Base-by-base conservation (phyloP, 75 land plant species). In the Pinus taeda region DNA sequence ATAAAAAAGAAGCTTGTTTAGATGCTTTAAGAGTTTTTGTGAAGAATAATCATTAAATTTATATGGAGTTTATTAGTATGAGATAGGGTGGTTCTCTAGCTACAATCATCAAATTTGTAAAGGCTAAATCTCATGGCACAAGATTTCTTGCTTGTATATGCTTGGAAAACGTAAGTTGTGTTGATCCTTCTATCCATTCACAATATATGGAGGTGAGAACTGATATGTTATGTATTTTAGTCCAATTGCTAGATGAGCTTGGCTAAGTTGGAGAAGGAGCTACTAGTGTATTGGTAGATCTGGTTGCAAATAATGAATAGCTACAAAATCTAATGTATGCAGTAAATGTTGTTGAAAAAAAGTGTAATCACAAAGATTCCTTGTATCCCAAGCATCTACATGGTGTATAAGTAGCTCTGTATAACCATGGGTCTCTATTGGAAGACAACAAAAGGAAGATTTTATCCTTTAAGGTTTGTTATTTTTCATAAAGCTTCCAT, bases 211-310 rank as follows among this genome's bases (percentile, higher is more conserved):
- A 83, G 71, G 63, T 92, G 21, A 87, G 86, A 76, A 82, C 74
- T 13, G 88, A 86, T 80, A 81, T 97, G 81, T 60, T 97, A n/a
- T 26, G 62, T 9, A 77, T 81, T 57, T 39, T 97, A 78, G 81
- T 88, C 71, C 90, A 93, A 65, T 85, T 97, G 84, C 71, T 94
- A 53, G 92, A 94, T 67, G 98, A 94, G 61, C 76, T 88, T 77
- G 88, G 92, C 69, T 92, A 84, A 86, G 92, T 88, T 75, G 99
- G 99, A 57, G 92, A 94, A 83, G 95, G 90, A 62, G 89, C 99
- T 79, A 86, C 92, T 6, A 90, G 85, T 78, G 92, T 84, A 53
- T 83, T 97, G n/a, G 86, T 85, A 75, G 84, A 85, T 78, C 74
- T 97, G 67, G 82, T 97, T 73, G 79, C 85, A 13, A 83, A 81